These are phyloP conservation scores for Lasiodiplodia sp. DNA, from an alignment of 2,329 filamentous ascomycete genomes.

Conservation along the genomic window DNA sequence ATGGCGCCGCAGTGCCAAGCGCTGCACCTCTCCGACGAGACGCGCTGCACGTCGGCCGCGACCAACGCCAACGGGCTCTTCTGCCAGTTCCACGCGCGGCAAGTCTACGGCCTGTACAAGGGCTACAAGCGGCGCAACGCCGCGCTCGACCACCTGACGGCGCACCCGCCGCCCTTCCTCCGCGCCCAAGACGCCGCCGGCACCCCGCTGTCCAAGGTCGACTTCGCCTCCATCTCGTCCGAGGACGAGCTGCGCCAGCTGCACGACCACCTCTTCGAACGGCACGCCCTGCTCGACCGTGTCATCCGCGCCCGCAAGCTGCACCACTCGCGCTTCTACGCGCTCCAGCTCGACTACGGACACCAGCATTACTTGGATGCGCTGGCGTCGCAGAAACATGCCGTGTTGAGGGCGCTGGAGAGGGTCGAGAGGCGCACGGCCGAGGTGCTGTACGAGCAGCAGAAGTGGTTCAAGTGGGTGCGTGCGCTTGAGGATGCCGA, in stretches of 20 bases:
- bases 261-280: constrained; percentile 52
- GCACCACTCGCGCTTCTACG: constrained; percentile 54
- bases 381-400: constrained; percentile 48
- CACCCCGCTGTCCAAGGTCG: constrained; percentile 49
- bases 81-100: constrained; percentile 52
- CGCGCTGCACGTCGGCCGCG: constrained; percentile 45
- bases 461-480: constrained; percentile 60
- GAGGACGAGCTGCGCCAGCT: constrained; percentile 49
- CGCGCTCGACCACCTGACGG: constrained; percentile 50
- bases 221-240: constrained; percentile 49
- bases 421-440: constrained; percentile 52
- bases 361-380: constrained; percentile 52
- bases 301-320: constrained; percentile 53
- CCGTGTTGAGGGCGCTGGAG: constrained; percentile 51
- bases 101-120: constrained; percentile 50
- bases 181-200: constrained; percentile 35
- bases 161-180: constrained; percentile 49
- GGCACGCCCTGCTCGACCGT: constrained; percentile 47
- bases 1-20: constrained; percentile 33
- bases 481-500: constrained; percentile 54
- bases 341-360: constrained; percentile 53
- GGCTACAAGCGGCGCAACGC: constrained; percentile 59
- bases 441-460: constrained; percentile 54
- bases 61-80: constrained; percentile 53
- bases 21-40: constrained; percentile 48